Evolutionary conservation across 352 stramenopile genomes (phyloP).

Genomic region (Pythium coloratum): DNA sequence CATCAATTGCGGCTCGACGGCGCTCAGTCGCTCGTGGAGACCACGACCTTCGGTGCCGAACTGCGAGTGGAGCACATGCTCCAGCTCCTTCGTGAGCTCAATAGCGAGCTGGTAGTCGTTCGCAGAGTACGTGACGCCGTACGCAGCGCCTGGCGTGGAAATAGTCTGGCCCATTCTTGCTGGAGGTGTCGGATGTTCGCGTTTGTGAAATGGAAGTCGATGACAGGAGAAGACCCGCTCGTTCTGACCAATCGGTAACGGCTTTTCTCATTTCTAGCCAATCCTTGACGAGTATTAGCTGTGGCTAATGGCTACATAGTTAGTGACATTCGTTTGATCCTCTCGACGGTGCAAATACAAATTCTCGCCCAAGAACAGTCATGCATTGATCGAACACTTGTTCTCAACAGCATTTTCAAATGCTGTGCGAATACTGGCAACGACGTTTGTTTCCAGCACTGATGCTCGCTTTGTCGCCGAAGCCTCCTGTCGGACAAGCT

Average conservation of each 20-base stretch:
- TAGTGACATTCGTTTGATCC: no score
- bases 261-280: not conserved
- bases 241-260: not conserved
- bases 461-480: not conserved
- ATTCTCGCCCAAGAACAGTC: no score
- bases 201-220: not conserved
- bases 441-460: no score
- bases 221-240: not conserved
- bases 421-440: no score
- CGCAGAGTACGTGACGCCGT: conserved; percentile 34
- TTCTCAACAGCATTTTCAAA: no score
- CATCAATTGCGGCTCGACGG: conserved; percentile 43
- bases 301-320: not conserved
- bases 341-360: no score
- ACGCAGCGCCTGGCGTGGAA: conserved; percentile 17
- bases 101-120: conserved; percentile 87
- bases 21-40: conserved; percentile 74
- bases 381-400: no score
- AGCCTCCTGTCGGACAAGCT: not conserved
- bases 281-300: not conserved
- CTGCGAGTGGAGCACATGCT: conserved; percentile 61
- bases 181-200: not conserved
- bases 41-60: conserved; percentile 69
- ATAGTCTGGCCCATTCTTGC: conserved; percentile 16
- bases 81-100: conserved; percentile 80